Base-by-base conservation (phyloP, 1,139 yeast genomes). In the Lodderomyces oxycetoniae region DNA sequence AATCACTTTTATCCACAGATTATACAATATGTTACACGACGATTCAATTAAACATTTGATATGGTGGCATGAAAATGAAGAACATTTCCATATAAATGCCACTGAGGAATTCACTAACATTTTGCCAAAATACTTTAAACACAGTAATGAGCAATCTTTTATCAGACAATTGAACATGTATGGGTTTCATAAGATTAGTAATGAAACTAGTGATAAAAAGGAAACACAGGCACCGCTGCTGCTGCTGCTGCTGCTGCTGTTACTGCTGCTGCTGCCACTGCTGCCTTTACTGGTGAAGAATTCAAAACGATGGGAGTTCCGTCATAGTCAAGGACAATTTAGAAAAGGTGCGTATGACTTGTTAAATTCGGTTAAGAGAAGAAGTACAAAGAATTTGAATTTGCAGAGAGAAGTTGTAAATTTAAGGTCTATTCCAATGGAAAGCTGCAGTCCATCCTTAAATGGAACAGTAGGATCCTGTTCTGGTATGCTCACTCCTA, bases 121-220 rank as follows among this genome's bases (percentile, higher is more conserved):
- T 17, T 59, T 82, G 42, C 72, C 83, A 32, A 74, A 68, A 34
- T 82, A 79, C 55, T 82, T 82, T 59, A 82, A 82, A 51, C 91
- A 82, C 53, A 79, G 86, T 27, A 82, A 82, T 50, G 80, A 81
- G 34, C 85, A 89, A 1, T 77, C 85, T n/a, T 82, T 82, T 54
- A 84, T 82, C 17, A 69, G 91, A 36, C 91, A 82, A 49, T 52
- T 82, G 39, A 83, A 82, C 56, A 82, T 82, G 86, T 82, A 82
- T 51, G 91, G 87, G 7, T 81, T 81, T 55, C 89, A 82, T 52
- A 82, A 82, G 54, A 86, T 81, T 12, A 67, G 65, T 47, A 71
- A 65, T 37, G 54, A 58, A 31, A 59, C 58, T 40, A 62, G 56
- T 41, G 45, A 46, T 39, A 38, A 39, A 31, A 40, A 34, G 25